phyloP scores from a whole-genome alignment of 257 asterid genomes.

The Solanum medicagineum region DNA sequence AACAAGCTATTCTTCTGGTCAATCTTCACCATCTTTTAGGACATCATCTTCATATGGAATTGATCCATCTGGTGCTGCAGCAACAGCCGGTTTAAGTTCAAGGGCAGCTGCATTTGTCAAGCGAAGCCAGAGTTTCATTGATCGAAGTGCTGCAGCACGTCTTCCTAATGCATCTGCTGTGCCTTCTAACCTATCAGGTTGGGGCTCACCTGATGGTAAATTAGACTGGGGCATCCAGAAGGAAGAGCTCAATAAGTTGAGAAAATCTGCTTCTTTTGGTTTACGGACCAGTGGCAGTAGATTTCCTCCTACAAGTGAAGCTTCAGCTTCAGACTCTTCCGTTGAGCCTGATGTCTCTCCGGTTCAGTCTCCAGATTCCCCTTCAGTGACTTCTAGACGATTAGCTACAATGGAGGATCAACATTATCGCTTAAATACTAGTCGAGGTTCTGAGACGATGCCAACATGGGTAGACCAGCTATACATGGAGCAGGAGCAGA shows the following conservation, averaged over 20 bases:
- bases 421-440: not conserved
- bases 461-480: slow-evolving; percentile 23
- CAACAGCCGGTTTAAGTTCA: slow-evolving; percentile 10
- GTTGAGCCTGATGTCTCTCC: slow-evolving; percentile 7
- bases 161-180: not conserved
- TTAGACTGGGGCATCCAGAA: slow-evolving; percentile 32
- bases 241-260: slow-evolving; percentile 26
- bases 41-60: slow-evolving; percentile 13
- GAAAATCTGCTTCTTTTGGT: slow-evolving; percentile 36
- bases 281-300: slow-evolving; percentile 12
- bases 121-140: slow-evolving; percentile 35
- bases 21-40: slow-evolving; percentile 15
- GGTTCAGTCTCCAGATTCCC: slow-evolving; percentile 13
- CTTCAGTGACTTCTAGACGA: not conserved
- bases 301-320: not conserved
- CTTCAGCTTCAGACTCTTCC: not conserved
- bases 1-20: slow-evolving; percentile 3
- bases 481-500: slow-evolving; percentile 27
- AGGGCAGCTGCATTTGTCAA: slow-evolving; percentile 28
- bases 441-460: slow-evolving; percentile 7
- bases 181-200: slow-evolving; percentile 13
- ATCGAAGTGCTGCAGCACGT: slow-evolving; percentile 8
- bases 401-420: not conserved
- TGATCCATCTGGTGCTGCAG: slow-evolving; percentile 8
- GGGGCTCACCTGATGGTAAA: slow-evolving; percentile 41